Evolutionary conservation across 1,284 basidiomycete genomes (phyloP).

Genomic region (Trichosporon asahii): DNA sequence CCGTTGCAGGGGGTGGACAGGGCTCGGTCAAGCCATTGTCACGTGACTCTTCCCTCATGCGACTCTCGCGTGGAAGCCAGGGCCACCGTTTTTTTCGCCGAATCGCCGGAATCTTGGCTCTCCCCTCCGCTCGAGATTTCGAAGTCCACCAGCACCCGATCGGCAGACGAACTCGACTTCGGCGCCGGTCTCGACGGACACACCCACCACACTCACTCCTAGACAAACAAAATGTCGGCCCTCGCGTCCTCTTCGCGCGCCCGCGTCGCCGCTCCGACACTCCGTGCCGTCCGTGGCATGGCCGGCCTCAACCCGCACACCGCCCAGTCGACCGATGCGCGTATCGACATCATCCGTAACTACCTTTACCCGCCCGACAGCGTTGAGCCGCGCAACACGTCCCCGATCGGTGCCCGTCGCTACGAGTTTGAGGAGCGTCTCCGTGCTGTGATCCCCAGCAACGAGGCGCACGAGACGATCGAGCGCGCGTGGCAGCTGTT

Average conservation of each 20-base stretch:
- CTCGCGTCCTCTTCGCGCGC: slow-evolving; percentile 15
- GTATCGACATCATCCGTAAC: slow-evolving; percentile 68
- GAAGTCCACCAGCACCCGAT: not conserved
- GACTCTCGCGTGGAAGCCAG: not conserved
- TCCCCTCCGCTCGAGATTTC: not conserved
- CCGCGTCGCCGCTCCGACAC: not conserved
- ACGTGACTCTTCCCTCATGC: not conserved
- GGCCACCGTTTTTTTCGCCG: slow-evolving; percentile 7
- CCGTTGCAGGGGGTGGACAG: not conserved
- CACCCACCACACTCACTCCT: not conserved
- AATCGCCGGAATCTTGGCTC: not conserved
- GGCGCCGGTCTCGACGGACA: not conserved
- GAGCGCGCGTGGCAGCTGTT: slow-evolving; percentile 86
- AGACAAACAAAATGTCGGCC: slow-evolving; percentile 11
- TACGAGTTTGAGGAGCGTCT: slow-evolving; percentile 67
- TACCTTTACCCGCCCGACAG: slow-evolving; percentile 74
- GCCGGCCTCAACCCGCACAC: slow-evolving; percentile 20
- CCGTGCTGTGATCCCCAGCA: slow-evolving; percentile 70
- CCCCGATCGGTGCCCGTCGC: slow-evolving; percentile 77
- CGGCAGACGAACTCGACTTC: not conserved
- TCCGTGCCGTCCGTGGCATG: slow-evolving; percentile 5
- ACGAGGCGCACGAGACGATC: slow-evolving; percentile 89
- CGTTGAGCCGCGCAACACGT: slow-evolving; percentile 39
- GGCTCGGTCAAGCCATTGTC: not conserved
- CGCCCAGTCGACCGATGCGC: slow-evolving; percentile 56